These are phyloP conservation scores for Tricholoma saponaceum DNA, from an alignment of 768 basidiomycete species.

Conservation along the genomic window DNA sequence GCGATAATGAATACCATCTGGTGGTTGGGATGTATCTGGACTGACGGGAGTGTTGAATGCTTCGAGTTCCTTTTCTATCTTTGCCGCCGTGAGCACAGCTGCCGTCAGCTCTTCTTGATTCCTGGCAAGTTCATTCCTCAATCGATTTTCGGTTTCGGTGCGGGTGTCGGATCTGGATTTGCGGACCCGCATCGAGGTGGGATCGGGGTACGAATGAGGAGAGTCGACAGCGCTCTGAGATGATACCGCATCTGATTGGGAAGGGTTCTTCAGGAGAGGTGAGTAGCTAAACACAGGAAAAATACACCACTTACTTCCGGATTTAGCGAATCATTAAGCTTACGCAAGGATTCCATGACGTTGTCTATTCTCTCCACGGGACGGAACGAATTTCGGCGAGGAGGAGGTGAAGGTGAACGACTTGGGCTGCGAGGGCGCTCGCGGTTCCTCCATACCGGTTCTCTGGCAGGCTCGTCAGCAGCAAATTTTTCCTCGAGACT, in stretches of 20 bases:
- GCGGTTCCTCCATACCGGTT: background rate
- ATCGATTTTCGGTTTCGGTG: background rate
- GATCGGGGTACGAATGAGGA: background rate
- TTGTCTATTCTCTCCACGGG: background rate
- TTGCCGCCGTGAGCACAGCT: background rate
- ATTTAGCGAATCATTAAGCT: background rate
- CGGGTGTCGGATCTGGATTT: background rate
- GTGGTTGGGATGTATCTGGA: background rate
- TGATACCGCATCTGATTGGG: background rate
- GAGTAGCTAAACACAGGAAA: background rate
- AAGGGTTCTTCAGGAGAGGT: background rate
- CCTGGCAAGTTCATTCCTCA: background rate
- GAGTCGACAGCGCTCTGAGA: background rate
- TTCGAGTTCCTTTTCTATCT: background rate
- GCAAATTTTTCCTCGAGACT: background rate
- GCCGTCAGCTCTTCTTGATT: background rate
- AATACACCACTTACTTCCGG: background rate
- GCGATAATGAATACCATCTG: background rate
- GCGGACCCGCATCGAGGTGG: background rate
- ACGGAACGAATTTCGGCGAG: background rate
- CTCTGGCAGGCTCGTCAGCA: background rate
- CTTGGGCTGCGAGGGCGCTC: too few relatives aligned
- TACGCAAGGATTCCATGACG: constrained; percentile 2
- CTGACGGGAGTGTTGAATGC: background rate
- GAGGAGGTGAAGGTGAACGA: background rate